Evolutionary conservation across 2,329 filamentous ascomycete genomes (phyloP), one percentile per base, ranked within the genome.

Genomic region (Alternaria solani): DNA sequence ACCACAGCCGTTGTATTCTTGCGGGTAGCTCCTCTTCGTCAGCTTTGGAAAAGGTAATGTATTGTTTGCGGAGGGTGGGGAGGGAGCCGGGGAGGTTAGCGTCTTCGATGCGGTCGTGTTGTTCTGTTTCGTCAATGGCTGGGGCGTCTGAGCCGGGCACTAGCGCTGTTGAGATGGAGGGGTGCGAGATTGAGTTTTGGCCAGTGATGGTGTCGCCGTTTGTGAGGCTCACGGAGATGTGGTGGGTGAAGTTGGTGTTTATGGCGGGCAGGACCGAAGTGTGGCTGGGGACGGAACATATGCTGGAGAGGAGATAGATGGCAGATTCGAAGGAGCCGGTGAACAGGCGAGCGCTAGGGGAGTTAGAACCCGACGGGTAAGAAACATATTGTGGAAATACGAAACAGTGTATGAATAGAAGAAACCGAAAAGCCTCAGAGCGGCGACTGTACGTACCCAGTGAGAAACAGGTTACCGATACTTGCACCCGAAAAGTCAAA

Each of bases 201-300:
- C 94, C 94, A 0, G 91, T 91, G 68, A 98, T 96, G 26, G 90
- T 82, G 0, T 87, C 88, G 7, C 91, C 93, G 75, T 97, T 87
- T 18, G 83, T 82, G 0, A 98, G 84, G 0, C 91, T 90, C 2
- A 93, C 94, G 6, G 91, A 93, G 67, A 98, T 98, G 78, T 98
- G 94, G 72, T 96, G 92, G 0, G 92, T 92, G 81, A 97, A 97
- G 77, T 97, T 98, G 64, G 91, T 93, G 82, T 97, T 96, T 69
- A 98, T 92, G 4, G 92, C 93, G 0, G 94, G 95, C 16, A 98
- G 87, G 0, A 97, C 93, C 0, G 88, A 86, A 6, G 95, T 88
- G 52, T 88, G 85, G 11, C 87, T 85, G 0, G 93, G 91, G 0
- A 98, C 91, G n/a, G 88, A 88, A 73, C 94, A 96, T 65, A 97